Evolutionary conservation across 2,329 filamentous ascomycete genomes (phyloP).

Genomic region (Aulographum hederae): DNA sequence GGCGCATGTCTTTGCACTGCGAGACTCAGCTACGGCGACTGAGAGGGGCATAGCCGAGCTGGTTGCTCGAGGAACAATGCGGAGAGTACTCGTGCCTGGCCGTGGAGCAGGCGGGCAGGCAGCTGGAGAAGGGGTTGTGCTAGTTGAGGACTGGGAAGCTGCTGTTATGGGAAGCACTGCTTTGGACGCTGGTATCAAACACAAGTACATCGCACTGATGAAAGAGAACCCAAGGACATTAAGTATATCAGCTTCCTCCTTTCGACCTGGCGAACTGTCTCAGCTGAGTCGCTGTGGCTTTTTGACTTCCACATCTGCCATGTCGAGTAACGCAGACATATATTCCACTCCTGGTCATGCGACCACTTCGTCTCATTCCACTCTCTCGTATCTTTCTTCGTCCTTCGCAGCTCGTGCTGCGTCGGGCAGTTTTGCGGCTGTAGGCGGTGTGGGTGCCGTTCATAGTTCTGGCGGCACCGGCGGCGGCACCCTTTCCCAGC

Average conservation of each 20-base stretch:
- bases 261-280: conserved; percentile 28
- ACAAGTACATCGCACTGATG: conserved; percentile 35
- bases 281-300: conserved; percentile 49
- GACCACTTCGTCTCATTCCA: conserved; percentile 16
- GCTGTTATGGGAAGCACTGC: conserved; percentile 12
- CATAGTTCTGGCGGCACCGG: neutral
- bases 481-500: conserved; percentile 1
- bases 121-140: conserved; percentile 46
- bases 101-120: conserved; percentile 37
- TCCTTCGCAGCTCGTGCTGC: conserved; percentile 42
- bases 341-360: no score
- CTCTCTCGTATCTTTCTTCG: conserved; percentile 34
- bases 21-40: conserved; percentile 41
- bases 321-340: conserved; percentile 18
- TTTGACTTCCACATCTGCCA: conserved; percentile 32
- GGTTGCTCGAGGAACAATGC: conserved; percentile 34
- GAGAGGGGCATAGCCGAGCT: conserved; percentile 51
- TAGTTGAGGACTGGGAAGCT: conserved; percentile 35
- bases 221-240: conserved; percentile 29
- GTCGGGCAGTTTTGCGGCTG: conserved; percentile 49
- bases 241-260: conserved; percentile 13
- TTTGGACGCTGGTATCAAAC: conserved; percentile 25
- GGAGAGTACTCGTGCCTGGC: conserved; percentile 44
- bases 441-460: conserved; percentile 43
- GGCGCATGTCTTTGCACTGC: conserved; percentile 46